Conservation (phyloP, 2,329 filamentous ascomycete genomes). For the Phialophora chinensis region DNA sequence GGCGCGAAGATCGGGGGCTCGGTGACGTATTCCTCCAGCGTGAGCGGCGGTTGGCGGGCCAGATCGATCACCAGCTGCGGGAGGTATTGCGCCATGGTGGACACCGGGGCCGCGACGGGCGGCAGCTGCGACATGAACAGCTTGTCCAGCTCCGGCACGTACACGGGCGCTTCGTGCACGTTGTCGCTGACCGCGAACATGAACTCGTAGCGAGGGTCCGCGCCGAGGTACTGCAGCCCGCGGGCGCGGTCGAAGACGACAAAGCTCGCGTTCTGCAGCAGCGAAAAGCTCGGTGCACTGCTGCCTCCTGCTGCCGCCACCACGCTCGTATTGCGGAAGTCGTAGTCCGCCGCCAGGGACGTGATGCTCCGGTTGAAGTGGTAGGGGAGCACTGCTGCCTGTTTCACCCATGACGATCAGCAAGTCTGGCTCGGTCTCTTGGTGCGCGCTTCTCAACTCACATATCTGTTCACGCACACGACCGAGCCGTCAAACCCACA, state of each 20-base stretch:
- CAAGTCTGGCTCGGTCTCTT: no score
- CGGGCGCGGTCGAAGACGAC: constrained; percentile 48
- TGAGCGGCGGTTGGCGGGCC: constrained; percentile 49
- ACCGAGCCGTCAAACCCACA: constrained; percentile 43
- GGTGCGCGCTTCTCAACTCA: constrained; percentile 26
- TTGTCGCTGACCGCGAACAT: constrained; percentile 47
- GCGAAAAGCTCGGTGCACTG: constrained; percentile 40
- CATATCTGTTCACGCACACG: constrained; percentile 50
- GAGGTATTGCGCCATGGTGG: constrained; percentile 32
- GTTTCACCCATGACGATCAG: no score
- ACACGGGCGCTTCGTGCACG: constrained; percentile 53
- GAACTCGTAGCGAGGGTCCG: constrained; percentile 46
- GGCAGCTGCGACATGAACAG: constrained; percentile 49
- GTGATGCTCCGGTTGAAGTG: constrained; percentile 47
- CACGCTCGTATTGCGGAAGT: constrained; percentile 45
- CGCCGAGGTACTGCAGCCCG: constrained; percentile 47
- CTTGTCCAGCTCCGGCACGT: constrained; percentile 49
- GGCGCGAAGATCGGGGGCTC: constrained; percentile 53
- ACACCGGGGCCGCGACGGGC: constrained; percentile 39
- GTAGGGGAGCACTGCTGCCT: constrained; percentile 44
- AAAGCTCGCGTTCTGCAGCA: constrained; percentile 45
- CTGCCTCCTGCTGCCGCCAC: constrained; percentile 36
- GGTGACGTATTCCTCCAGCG: constrained; percentile 45
- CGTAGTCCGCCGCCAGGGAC: constrained; percentile 37
- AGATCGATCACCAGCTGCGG: constrained; percentile 51